Evolutionary conservation across 331 rosid genomes (phyloP).

Genomic region (Cydonia oblonga): DNA sequence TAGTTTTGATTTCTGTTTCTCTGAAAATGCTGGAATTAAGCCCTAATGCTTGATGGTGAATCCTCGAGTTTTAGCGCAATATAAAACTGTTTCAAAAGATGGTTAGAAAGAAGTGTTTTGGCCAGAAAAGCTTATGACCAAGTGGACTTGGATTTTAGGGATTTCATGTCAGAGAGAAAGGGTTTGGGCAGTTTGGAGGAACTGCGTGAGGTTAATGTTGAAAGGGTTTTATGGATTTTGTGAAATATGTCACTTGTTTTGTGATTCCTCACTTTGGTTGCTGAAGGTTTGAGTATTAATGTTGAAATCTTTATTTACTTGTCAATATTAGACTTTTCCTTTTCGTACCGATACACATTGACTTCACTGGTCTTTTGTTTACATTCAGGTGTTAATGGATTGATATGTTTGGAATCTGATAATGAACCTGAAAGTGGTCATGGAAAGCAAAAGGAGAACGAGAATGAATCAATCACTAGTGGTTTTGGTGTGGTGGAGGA

Average conservation of each 20-base stretch:
- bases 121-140: background rate
- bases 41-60: background rate
- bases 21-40: background rate
- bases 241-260: background rate
- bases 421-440: conserved; percentile 42
- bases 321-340: background rate
- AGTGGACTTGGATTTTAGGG: background rate
- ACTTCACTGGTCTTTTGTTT: background rate
- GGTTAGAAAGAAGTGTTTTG: background rate
- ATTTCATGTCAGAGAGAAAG: background rate
- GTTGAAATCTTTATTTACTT: background rate
- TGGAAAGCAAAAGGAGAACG: conserved; percentile 22
- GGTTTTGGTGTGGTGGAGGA: conserved; percentile 18
- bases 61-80: background rate
- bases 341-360: background rate
- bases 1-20: background rate
- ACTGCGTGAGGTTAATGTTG: background rate
- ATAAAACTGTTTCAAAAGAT: background rate
- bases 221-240: background rate
- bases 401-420: conserved; percentile 86
- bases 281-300: background rate
- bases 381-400: conserved; percentile 49
- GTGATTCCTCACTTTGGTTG: background rate
- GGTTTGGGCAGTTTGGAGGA: background rate
- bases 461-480: conserved; percentile 14